Evolutionary conservation across 2,329 filamentous ascomycete genomes (phyloP).

Genomic region (Phialophora expanda): DNA sequence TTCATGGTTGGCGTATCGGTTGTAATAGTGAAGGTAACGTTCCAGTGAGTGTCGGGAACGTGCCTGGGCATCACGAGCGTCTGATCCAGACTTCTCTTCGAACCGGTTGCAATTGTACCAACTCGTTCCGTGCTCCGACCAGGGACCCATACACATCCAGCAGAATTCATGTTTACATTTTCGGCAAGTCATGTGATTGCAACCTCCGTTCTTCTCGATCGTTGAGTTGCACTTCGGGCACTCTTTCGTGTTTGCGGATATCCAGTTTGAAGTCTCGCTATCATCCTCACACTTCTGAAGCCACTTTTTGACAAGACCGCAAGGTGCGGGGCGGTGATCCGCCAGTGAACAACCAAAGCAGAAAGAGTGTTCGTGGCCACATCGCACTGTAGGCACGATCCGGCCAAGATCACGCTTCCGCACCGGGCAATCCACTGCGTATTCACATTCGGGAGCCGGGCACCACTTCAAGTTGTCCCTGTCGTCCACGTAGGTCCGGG

Average conservation of each 20-base stretch:
- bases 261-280: slow-evolving; percentile 98
- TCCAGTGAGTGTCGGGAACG: slow-evolving; percentile 88
- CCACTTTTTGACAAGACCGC: slow-evolving; percentile 90
- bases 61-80: slow-evolving; percentile 89
- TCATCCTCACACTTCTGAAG: slow-evolving; percentile 98
- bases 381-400: slow-evolving; percentile 88
- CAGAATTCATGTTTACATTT: slow-evolving; percentile 98
- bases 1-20: slow-evolving; percentile 98
- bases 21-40: slow-evolving; percentile 98
- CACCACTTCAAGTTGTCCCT: slow-evolving; percentile 97
- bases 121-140: slow-evolving; percentile 97
- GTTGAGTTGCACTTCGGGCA: slow-evolving; percentile 95
- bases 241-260: slow-evolving; percentile 97
- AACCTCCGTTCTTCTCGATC: slow-evolving; percentile 98
- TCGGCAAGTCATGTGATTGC: slow-evolving; percentile 96
- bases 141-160: slow-evolving; percentile 99
- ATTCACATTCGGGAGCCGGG: slow-evolving; percentile 94
- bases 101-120: slow-evolving; percentile 99
- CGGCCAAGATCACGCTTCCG: slow-evolving; percentile 85
- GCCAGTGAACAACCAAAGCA: slow-evolving; percentile 91
- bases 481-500: slow-evolving; percentile 94
- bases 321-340: slow-evolving; percentile 94
- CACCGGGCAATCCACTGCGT: slow-evolving; percentile 84
- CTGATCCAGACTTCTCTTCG: slow-evolving; percentile 91
- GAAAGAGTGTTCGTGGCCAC: slow-evolving; percentile 82